Conservation (phyloP, 1,284 basidiomycete genomes). For the Ganoderma meredithae region DNA sequence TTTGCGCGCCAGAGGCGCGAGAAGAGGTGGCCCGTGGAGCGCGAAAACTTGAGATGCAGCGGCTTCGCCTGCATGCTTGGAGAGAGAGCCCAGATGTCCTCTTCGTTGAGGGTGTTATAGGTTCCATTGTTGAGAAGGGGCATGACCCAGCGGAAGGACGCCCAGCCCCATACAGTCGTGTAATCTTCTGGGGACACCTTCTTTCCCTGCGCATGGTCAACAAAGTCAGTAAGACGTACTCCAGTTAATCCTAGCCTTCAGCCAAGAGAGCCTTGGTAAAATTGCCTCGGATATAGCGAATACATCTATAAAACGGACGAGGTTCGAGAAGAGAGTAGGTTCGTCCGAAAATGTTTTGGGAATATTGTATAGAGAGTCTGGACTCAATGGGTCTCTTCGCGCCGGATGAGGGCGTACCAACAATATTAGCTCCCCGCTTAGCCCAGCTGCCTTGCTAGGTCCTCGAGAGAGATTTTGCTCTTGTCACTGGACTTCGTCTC, state of each 20-base stretch:
- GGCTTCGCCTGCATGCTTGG: constrained; percentile 73
- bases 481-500: no score
- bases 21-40: constrained; percentile 60
- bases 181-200: constrained; percentile 78
- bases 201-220: constrained; percentile 48
- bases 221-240: background rate
- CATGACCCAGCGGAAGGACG: constrained; percentile 83
- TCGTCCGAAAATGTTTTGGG: no score
- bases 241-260: background rate
- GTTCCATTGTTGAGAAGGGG: constrained; percentile 72
- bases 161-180: constrained; percentile 77
- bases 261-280: no score
- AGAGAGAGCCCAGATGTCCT: constrained; percentile 77
- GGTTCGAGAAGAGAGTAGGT: no score
- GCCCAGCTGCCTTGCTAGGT: no score
- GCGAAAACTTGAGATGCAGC: constrained; percentile 67
- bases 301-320: no score
- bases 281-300: no score
- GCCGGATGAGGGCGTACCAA: no score
- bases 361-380: no score
- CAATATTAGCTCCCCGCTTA: no score
- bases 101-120: constrained; percentile 66
- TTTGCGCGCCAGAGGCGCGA: constrained; percentile 73
- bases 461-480: no score
- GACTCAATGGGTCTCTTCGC: no score